These are phyloP conservation scores for Daedaleopsis nitida DNA, from an alignment of 768 basidiomycete genomes.

Conservation along the genomic window DNA sequence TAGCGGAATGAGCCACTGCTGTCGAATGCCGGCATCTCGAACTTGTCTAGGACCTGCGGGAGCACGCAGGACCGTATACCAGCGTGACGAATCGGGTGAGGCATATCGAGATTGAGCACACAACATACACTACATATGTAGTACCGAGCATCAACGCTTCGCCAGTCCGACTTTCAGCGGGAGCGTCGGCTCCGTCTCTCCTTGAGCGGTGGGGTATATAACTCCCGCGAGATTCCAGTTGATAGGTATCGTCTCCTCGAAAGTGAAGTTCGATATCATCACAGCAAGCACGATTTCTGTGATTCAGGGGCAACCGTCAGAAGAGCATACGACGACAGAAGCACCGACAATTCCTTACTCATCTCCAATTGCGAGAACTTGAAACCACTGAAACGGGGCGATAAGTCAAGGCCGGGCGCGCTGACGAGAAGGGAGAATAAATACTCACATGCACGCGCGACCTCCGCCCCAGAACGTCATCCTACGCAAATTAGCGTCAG, in stretches of 20 bases:
- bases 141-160: not conserved
- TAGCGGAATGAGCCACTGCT: too few relatives aligned
- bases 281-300: slow-evolving; percentile 33
- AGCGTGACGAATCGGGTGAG: too few relatives aligned
- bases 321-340: not conserved
- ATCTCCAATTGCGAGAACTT: slow-evolving; percentile 26
- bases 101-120: too few relatives aligned
- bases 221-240: slow-evolving; percentile 31
- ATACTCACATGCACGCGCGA: slow-evolving; percentile 31
- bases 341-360: slow-evolving; percentile 10
- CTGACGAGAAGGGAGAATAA: not conserved
- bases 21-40: too few relatives aligned
- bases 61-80: too few relatives aligned
- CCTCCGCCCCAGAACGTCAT: slow-evolving; percentile 33
- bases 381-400: slow-evolving; percentile 18
- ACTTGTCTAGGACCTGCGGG: too few relatives aligned
- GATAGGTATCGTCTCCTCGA: slow-evolving; percentile 28
- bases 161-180: slow-evolving; percentile 23
- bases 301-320: not conserved
- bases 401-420: not conserved
- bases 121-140: too few relatives aligned
- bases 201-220: slow-evolving; percentile 25
- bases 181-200: slow-evolving; percentile 14
- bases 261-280: slow-evolving; percentile 30
- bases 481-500: slow-evolving; percentile 3